These are phyloP conservation scores for Epichloe sylvatica DNA, from an alignment of 2,329 filamentous ascomycete genomes.

Conservation along the genomic window DNA sequence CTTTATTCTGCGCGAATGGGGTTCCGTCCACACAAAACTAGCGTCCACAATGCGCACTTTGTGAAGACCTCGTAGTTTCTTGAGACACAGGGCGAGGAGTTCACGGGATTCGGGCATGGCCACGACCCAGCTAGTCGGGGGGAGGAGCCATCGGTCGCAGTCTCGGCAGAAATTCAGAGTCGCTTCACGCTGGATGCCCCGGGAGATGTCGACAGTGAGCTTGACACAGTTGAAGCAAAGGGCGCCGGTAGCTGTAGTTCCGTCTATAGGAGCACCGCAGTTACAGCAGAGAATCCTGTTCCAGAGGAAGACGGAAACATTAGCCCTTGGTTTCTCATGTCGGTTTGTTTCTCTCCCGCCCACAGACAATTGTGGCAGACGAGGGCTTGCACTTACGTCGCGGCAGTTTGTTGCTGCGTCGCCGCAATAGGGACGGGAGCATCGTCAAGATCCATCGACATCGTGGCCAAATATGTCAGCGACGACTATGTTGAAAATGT, in stretches of 20 bases:
- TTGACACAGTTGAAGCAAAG: slow-evolving; percentile 95
- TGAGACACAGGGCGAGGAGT: slow-evolving; percentile 78
- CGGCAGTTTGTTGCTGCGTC: slow-evolving; percentile 19
- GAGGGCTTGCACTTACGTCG: slow-evolving; percentile 23
- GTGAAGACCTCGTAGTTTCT: slow-evolving; percentile 71
- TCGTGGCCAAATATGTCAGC: slow-evolving; percentile 10
- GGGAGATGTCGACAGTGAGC: slow-evolving; percentile 81
- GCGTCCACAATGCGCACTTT: slow-evolving; percentile 94
- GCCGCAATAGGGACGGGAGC: slow-evolving; percentile 25
- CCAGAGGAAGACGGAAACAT: background rate
- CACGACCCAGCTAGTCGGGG: slow-evolving; percentile 68
- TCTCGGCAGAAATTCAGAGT: slow-evolving; percentile 84
- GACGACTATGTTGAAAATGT: slow-evolving; percentile 4
- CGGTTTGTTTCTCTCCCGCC: background rate
- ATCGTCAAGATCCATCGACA: slow-evolving; percentile 33
- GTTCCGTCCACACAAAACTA: slow-evolving; percentile 95
- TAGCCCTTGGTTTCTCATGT: background rate
- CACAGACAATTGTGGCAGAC: background rate
- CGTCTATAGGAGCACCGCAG: slow-evolving; percentile 90
- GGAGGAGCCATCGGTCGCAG: slow-evolving; percentile 91
- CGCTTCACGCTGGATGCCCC: slow-evolving; percentile 81
- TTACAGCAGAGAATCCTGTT: slow-evolving; percentile 79
- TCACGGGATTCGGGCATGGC: slow-evolving; percentile 81
- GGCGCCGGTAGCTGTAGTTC: slow-evolving; percentile 70
- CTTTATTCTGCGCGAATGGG: slow-evolving; percentile 82